These are phyloP conservation scores for Conringia planisiliqua DNA, from an alignment of 345 rosid species.

Conservation along the genomic window DNA sequence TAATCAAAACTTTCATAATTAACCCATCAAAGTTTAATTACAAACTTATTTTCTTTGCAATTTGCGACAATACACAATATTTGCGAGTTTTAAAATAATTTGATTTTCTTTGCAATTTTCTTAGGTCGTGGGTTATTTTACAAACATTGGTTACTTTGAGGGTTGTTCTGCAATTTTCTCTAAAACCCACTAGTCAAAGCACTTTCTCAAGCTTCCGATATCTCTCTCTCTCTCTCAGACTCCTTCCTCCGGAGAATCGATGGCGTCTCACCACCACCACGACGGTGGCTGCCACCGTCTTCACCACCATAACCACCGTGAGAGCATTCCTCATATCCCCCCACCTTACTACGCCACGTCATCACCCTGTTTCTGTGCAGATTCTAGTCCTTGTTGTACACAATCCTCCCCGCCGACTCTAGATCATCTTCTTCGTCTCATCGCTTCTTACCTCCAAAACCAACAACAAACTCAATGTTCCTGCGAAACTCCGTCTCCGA, in stretches of 20 bases:
- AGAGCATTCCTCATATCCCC: neutral
- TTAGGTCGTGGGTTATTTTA: neutral
- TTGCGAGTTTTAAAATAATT: too few relatives aligned
- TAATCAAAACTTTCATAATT: too few relatives aligned
- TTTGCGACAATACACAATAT: too few relatives aligned
- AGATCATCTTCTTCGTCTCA: conserved; percentile 56
- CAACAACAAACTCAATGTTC: conserved; percentile 8
- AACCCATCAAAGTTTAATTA: too few relatives aligned
- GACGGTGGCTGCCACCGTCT: conserved; percentile 22
- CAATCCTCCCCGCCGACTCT: conserved; percentile 18
- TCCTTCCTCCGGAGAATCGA: conserved; percentile 5
- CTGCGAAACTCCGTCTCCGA: neutral
- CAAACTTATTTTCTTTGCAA: too few relatives aligned
- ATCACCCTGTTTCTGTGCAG: conserved; percentile 30
- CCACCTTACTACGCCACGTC: neutral
- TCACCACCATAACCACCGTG: conserved; percentile 17
- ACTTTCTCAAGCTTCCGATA: neutral
- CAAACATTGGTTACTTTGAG: neutral
- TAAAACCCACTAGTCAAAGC: neutral
- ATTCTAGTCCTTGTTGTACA: conserved; percentile 1
- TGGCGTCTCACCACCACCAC: conserved; percentile 53
- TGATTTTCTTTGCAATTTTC: neutral
- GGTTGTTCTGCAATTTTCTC: neutral
- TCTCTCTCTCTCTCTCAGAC: neutral
- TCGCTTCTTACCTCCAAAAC: conserved; percentile 41